These are phyloP conservation scores for Pyracantha coccinea DNA, from an alignment of 331 rosid genomes.

Conservation along the genomic window DNA sequence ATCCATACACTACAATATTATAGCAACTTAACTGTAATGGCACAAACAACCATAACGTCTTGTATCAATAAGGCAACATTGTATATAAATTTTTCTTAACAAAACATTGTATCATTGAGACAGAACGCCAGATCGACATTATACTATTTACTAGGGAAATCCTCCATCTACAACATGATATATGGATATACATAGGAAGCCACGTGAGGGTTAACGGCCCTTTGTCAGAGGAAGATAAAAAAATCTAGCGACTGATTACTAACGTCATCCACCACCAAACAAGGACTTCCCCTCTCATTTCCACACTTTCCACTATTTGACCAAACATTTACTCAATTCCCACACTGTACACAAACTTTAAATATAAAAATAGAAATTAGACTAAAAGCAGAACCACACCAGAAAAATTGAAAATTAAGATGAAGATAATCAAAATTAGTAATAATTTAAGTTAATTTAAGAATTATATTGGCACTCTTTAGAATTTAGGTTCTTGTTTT, in stretches of 20 bases:
- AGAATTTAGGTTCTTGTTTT: too few relatives aligned
- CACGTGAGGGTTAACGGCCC: conserved; percentile 1
- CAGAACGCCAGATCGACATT: accelerated
- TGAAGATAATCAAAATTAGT: neutral
- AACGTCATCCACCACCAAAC: neutral
- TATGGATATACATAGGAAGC: neutral
- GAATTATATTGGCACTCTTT: too few relatives aligned
- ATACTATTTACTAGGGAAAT: too few relatives aligned
- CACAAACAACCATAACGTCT: too few relatives aligned
- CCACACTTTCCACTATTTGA: neutral
- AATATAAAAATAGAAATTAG: neutral
- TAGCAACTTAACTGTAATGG: too few relatives aligned
- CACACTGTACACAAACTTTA: neutral
- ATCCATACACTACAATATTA: too few relatives aligned
- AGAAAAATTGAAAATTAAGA: too few relatives aligned
- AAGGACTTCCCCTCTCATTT: neutral
- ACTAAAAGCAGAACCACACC: neutral
- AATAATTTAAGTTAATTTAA: neutral
- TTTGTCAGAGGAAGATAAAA: conserved; percentile 5
- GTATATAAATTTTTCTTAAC: too few relatives aligned
- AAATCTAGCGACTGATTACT: neutral
- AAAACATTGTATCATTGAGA: too few relatives aligned
- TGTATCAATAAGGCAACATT: too few relatives aligned
- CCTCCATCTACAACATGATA: too few relatives aligned
- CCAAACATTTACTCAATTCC: neutral